phyloP scores from a whole-genome alignment of 352 stramenopile species.

The Peronosclerospora sorghi region DNA sequence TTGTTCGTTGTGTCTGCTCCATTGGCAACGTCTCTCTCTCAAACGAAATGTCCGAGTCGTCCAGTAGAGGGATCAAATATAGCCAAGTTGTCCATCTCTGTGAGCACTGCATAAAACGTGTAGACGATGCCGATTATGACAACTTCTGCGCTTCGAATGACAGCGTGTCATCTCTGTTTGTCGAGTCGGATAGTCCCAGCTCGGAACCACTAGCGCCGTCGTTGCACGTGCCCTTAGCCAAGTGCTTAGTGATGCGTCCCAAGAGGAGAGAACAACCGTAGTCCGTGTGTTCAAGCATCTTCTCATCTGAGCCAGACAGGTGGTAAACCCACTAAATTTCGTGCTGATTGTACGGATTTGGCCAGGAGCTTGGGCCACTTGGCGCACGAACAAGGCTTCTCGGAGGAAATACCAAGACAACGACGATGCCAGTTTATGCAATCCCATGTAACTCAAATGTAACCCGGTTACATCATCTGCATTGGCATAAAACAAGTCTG shows the following conservation, averaged over 20 bases:
- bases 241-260: slow-evolving; percentile 26
- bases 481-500: too few species aligned
- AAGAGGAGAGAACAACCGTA: slow-evolving; percentile 21
- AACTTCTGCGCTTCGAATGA: slow-evolving; percentile 17
- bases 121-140: slow-evolving; percentile 46
- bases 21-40: slow-evolving; percentile 13
- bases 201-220: slow-evolving; percentile 11
- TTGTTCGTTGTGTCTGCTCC: slow-evolving; percentile 33
- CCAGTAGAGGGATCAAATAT: slow-evolving; percentile 11
- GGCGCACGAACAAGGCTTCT: slow-evolving; percentile 13
- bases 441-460: slow-evolving; percentile 8
- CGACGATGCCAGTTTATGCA: slow-evolving; percentile 3
- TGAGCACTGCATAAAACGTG: slow-evolving; percentile 36
- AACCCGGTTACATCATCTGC: too few species aligned
- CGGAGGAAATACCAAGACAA: slow-evolving; percentile 2
- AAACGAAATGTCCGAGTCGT: background rate
- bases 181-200: slow-evolving; percentile 16
- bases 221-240: slow-evolving; percentile 33
- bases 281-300: slow-evolving; percentile 47
- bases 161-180: slow-evolving; percentile 10
- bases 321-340: slow-evolving; percentile 7
- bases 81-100: slow-evolving; percentile 38
- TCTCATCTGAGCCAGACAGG: slow-evolving; percentile 16
- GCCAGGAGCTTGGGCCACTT: slow-evolving; percentile 9
- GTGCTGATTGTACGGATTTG: slow-evolving; percentile 11